Percentiles rank a stretch among this genome's conserved stretches.
These are phyloP conservation scores for Hamigera avellanea DNA, from an alignment of 495 filamentous ascomycete species.

Conservation along the genomic window DNA sequence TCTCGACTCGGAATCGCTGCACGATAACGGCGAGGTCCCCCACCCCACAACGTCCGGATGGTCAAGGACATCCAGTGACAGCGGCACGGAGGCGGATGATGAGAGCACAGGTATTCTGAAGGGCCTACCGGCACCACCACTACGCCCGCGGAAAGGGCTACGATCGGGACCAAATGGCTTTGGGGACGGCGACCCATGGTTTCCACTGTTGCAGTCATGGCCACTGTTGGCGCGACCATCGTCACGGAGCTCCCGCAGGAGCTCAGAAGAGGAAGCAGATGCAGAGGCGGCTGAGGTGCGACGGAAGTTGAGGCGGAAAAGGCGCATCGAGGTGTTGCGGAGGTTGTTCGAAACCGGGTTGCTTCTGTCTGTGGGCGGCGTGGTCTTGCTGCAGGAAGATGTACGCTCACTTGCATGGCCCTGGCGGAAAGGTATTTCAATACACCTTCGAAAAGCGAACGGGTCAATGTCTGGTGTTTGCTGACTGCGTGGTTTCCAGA, in stretches of 20 bases:
- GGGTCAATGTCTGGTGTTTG: too few relatives aligned
- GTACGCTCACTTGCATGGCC: constrained; percentile 24
- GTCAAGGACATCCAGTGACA: constrained; percentile 57
- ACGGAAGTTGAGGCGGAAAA: constrained; percentile 20
- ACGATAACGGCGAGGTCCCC: constrained; percentile 12
- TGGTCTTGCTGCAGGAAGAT: constrained; percentile 22
- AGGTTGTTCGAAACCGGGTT: constrained; percentile 32
- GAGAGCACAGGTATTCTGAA: constrained; percentile 61
- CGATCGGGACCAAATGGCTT: constrained; percentile 37
- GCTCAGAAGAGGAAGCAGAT: constrained; percentile 27
- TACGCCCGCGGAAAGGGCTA: constrained; percentile 64
- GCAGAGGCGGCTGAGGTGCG: constrained; percentile 15
- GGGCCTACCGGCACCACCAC: constrained; percentile 65
- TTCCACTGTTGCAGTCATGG: constrained; percentile 24
- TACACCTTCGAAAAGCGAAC: too few relatives aligned
- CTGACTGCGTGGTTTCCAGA: too few relatives aligned
- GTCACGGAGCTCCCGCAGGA: constrained; percentile 22
- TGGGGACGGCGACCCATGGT: constrained; percentile 22
- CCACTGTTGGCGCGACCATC: constrained; percentile 23
- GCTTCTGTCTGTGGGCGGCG: constrained; percentile 31
- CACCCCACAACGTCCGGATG: constrained; percentile 12
- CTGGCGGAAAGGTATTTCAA: constrained; percentile 32
- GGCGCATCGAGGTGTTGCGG: constrained; percentile 32
- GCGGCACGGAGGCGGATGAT: constrained; percentile 87
- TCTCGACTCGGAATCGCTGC: constrained; percentile 10